Base-by-base conservation (phyloP, 2,329 filamentous ascomycete species). In the Fusarium sp. region DNA sequence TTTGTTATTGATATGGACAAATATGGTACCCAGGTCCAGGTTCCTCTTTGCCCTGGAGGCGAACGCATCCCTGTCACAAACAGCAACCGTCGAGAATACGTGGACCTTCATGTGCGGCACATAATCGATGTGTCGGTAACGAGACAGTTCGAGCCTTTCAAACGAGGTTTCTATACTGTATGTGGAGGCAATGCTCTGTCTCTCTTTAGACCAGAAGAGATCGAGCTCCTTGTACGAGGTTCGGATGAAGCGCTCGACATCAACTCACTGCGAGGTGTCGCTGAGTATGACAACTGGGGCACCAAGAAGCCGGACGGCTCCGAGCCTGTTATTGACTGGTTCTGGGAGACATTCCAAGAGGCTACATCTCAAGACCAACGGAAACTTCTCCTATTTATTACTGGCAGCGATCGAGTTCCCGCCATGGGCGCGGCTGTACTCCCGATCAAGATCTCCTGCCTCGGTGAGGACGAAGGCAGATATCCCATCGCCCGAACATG, bases 71-170 rank as follows among this genome's bases (percentile, higher is more conserved):
- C 91, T 7, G 94, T 98, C 43, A 97, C 92, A n/a, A 96, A 93
- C 73, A 79, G 85, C 18, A 98, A 97, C 73, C 87, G 93, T 28
- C 88, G 89, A 68, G 94, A 97, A 74, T 98, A 95, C 74, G 93
- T 97, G 54, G 91, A 95, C 71, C 83, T 93, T 4, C 97, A 97
- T 76, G 88, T 97, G 12, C 88, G 90, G 38, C 92, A 95, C 76
- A 79, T 95, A 12, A 88, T 98, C 13, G 93, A 97, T 73, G 89
- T 86, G 9, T 87, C 92, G 2, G 92, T 97, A 3, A 83, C 88
- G 38, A 87, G 93, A 39, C 94, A 97, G 75, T 98, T 97, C 69
- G 93, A 97, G 76, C 94, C 94, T 1, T 98, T 98, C 84, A 96
- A 96, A 77, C 89, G 94, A 56, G 94, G 94, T 2, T 98, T 98